phyloP scores from a whole-genome alignment of 805 yeast species.

The Metschnikowia matae region DNA sequence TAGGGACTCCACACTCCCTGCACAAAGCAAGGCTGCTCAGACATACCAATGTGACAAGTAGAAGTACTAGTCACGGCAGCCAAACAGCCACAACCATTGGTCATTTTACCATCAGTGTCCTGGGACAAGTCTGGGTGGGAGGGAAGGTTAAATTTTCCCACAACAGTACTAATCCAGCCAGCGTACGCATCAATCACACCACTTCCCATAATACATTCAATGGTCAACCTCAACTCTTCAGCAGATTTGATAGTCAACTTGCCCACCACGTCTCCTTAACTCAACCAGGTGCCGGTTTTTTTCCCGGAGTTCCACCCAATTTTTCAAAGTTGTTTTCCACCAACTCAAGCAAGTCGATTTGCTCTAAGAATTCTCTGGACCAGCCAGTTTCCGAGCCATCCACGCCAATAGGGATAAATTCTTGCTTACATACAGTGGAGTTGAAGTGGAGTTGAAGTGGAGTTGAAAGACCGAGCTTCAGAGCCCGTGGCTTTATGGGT shows the following conservation, averaged over 20 bases:
- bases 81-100: slow-evolving; percentile 71
- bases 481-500: slow-evolving; percentile 88
- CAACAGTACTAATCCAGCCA: slow-evolving; percentile 98
- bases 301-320: slow-evolving; percentile 78
- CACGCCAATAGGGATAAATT: slow-evolving; percentile 87
- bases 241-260: slow-evolving; percentile 65
- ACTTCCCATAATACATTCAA: slow-evolving; percentile 80
- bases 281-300: slow-evolving; percentile 67
- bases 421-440: slow-evolving; percentile 95
- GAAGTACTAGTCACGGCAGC: slow-evolving; percentile 99
- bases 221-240: slow-evolving; percentile 74
- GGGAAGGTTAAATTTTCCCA: slow-evolving; percentile 73
- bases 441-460: too few species aligned
- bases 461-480: slow-evolving; percentile 83
- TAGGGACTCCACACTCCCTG: slow-evolving; percentile 99
- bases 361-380: slow-evolving; percentile 71
- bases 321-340: slow-evolving; percentile 69
- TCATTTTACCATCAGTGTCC: slow-evolving; percentile 40
- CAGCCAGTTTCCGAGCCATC: slow-evolving; percentile 85
- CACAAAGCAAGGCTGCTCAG: slow-evolving; percentile 81
- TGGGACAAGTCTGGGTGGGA: slow-evolving; percentile 48
- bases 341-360: slow-evolving; percentile 72
- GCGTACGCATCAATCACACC: slow-evolving; percentile 98
- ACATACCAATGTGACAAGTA: slow-evolving; percentile 90
- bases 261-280: slow-evolving; percentile 91